Conservation (phyloP, 371 early-diverging fungal species). For the Mucor racemosus region DNA sequence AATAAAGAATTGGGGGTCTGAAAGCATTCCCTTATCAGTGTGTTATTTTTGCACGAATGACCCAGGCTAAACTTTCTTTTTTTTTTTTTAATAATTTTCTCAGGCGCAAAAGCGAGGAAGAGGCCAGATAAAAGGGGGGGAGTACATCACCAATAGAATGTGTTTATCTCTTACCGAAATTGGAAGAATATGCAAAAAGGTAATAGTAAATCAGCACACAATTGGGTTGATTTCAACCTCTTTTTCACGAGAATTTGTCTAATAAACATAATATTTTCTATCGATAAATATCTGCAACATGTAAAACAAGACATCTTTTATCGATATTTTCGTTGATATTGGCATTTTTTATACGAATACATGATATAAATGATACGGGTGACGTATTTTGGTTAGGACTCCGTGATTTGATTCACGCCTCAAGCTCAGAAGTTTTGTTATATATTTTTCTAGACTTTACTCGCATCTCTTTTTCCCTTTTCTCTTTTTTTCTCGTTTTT, state of each 20-base stretch:
- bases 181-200: constrained; percentile 12
- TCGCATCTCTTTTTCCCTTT: constrained; percentile 3
- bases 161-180: constrained; percentile 9
- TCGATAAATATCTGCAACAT: background rate
- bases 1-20: background rate
- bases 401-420: constrained; percentile 10
- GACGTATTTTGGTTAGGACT: constrained; percentile 2
- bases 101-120: background rate
- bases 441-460: constrained; percentile 43
- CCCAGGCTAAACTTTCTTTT: constrained; percentile 9
- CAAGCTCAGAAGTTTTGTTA: constrained; percentile 67
- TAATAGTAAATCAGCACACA: constrained; percentile 3
- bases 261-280: background rate
- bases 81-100: background rate
- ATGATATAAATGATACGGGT: constrained; percentile 2
- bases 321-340: background rate
- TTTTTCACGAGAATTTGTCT: background rate
- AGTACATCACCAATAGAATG: constrained; percentile 10
- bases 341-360: background rate
- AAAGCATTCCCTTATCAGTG: constrained; percentile 1
- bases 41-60: constrained; percentile 3
- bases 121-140: constrained; percentile 7
- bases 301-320: background rate
- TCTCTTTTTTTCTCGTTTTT: constrained; percentile 10
- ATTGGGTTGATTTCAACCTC: constrained; percentile 3